Percentiles rank a stretch among this genome's conserved stretches.
These are phyloP conservation scores for Solioccasus polychromus DNA, from an alignment of 768 basidiomycete genomes.

Conservation along the genomic window DNA sequence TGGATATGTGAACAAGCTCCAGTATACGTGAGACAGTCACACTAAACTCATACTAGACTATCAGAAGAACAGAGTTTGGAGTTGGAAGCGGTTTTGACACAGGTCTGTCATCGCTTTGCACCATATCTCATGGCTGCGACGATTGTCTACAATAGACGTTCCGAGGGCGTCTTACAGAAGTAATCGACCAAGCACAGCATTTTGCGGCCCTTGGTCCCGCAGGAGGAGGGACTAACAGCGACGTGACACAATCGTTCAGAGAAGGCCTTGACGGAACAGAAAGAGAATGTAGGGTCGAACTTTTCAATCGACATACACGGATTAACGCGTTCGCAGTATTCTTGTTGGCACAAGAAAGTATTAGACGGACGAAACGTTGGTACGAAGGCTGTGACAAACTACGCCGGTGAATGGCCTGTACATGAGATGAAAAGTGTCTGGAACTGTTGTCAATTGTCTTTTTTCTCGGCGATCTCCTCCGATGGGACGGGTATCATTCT, in stretches of 20 bases:
- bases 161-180: slow-evolving; percentile 70
- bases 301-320: not conserved
- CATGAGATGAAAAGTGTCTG: not conserved
- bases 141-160: slow-evolving; percentile 54
- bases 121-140: not conserved
- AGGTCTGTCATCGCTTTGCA: slow-evolving; percentile 37
- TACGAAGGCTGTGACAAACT: slow-evolving; percentile 69
- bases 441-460: slow-evolving; percentile 19
- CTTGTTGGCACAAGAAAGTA: slow-evolving; percentile 78
- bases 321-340: slow-evolving; percentile 58
- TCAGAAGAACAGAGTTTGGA: slow-evolving; percentile 71
- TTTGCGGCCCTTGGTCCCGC: slow-evolving; percentile 69
- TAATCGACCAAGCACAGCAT: slow-evolving; percentile 85
- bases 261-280: slow-evolving; percentile 94
- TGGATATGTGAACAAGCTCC: slow-evolving; percentile 62
- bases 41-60: slow-evolving; percentile 46
- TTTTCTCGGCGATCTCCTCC: slow-evolving; percentile 20
- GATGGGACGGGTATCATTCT: slow-evolving; percentile 33
- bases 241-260: slow-evolving; percentile 71
- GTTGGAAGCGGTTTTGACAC: slow-evolving; percentile 68
- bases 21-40: not conserved
- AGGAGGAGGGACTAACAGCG: slow-evolving; percentile 51
- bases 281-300: slow-evolving; percentile 69
- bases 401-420: slow-evolving; percentile 37
- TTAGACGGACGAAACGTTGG: slow-evolving; percentile 76